Conservation (phyloP, 2,329 filamentous ascomycete species). For the Akanthomyces uredinophilus region DNA sequence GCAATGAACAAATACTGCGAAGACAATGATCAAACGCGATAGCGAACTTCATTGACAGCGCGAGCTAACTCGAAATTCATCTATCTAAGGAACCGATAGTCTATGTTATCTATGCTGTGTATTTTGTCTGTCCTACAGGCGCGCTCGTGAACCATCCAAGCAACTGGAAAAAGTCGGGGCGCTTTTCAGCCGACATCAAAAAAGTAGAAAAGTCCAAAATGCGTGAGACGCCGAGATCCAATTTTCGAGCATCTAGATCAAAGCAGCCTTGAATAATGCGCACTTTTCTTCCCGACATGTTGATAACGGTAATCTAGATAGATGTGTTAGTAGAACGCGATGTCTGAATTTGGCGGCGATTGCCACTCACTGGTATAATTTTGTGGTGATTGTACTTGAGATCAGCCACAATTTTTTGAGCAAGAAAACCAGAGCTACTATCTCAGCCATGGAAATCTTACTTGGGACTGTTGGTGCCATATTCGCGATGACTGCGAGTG, state of each 20-base stretch:
- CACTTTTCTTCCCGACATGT: background rate
- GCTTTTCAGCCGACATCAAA: background rate
- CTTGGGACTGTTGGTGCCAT: background rate
- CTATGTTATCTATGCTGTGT: too few relatives aligned
- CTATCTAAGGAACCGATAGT: too few relatives aligned
- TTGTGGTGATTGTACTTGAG: background rate
- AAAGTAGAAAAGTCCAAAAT: background rate
- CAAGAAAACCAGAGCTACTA: background rate
- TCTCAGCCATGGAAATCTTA: background rate
- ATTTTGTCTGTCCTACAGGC: background rate
- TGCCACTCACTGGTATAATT: background rate
- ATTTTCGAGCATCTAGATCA: background rate
- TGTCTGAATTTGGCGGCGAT: too few relatives aligned
- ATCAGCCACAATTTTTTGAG: background rate
- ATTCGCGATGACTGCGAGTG: background rate
- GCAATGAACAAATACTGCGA: too few relatives aligned
- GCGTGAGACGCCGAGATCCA: background rate
- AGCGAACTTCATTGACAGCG: too few relatives aligned
- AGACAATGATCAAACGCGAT: too few relatives aligned
- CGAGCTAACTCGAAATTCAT: too few relatives aligned
- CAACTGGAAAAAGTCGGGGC: background rate
- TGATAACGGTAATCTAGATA: background rate
- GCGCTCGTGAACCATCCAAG: background rate
- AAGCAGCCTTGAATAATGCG: background rate
- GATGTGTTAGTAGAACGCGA: too few relatives aligned